Evolutionary conservation across 139 green algal genomes (phyloP).

Genomic region (Chlorella vulgaris): DNA sequence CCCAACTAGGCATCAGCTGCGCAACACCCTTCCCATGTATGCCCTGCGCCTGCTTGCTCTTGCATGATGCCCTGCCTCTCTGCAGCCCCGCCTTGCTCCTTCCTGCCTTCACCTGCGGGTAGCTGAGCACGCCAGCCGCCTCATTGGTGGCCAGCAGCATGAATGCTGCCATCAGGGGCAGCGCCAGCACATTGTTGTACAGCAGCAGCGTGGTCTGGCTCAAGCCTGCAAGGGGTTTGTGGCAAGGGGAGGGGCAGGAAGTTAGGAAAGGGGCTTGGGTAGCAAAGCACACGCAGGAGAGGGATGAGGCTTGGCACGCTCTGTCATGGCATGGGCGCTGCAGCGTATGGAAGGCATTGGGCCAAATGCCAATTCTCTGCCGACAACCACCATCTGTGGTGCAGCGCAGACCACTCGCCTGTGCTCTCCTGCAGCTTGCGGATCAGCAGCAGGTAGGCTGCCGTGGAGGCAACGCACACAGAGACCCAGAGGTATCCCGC

Average conservation of each 20-base stretch:
- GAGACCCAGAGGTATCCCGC: conserved; percentile 56
- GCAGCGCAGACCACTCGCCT: no score
- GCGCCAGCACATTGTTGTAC: conserved; percentile 61
- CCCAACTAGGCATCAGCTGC: no score
- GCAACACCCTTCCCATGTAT: no score
- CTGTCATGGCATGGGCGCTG: no score
- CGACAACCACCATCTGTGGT: no score
- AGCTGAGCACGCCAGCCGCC: conserved; percentile 24
- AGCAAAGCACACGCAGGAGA: no score
- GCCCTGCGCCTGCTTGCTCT: no score
- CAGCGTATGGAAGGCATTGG: no score
- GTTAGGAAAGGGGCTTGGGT: background rate
- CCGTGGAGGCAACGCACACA: conserved; percentile 59
- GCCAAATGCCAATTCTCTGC: no score
- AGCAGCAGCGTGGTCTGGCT: conserved; percentile 52
- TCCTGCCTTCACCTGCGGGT: conserved; percentile 19
- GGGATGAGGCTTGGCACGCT: no score
- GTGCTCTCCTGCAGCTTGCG: conserved; percentile 45
- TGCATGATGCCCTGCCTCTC: background rate
- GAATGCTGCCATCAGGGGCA: conserved; percentile 57
- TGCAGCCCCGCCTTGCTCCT: background rate
- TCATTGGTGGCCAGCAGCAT: conserved; percentile 50
- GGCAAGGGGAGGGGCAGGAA: background rate
- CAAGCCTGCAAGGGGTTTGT: conserved; percentile 50
- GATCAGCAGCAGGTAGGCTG: conserved; percentile 61